phyloP scores from a whole-genome alignment of 805 yeast genomes.

The Candida ficus region DNA sequence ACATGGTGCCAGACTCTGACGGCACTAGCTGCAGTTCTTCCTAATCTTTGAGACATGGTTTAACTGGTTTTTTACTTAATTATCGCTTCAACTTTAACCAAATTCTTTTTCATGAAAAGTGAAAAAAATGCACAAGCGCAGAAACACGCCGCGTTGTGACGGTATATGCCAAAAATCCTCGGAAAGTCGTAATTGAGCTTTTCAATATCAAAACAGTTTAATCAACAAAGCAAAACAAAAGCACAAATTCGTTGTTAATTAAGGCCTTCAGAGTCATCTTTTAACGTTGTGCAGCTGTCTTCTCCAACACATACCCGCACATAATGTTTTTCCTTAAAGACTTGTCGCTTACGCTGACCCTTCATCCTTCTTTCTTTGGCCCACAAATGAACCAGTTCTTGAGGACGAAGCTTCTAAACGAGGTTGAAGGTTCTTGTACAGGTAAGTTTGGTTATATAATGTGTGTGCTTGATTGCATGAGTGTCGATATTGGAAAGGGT shows the following conservation, averaged over 20 bases:
- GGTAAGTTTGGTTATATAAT: conserved; percentile 98
- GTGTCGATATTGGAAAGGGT: conserved; percentile 93
- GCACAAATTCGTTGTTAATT: too few relatives aligned
- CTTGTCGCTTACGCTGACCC: conserved; percentile 82
- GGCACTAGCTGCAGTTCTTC: conserved; percentile 61
- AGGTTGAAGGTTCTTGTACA: conserved; percentile 97
- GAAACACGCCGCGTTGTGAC: background rate
- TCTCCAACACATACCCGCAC: too few relatives aligned
- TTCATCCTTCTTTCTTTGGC: conserved; percentile 96
- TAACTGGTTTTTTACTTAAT: too few relatives aligned
- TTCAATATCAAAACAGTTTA: background rate
- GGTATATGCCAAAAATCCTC: background rate
- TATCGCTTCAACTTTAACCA: background rate
- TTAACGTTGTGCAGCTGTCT: too few relatives aligned
- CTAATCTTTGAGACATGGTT: conserved; percentile 25
- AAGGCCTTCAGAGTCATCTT: too few relatives aligned
- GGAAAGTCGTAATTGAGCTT: background rate
- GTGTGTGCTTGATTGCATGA: conserved; percentile 92
- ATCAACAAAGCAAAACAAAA: background rate
- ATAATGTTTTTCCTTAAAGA: conserved; percentile 61
- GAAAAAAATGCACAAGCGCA: conserved; percentile 3
- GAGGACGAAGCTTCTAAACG: conserved; percentile 84
- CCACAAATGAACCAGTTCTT: conserved; percentile 95
- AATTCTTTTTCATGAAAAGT: background rate
- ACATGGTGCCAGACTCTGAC: conserved; percentile 95